Base-by-base conservation (phyloP, 768 basidiomycete species). In the Podaxis carcinomalis region DNA sequence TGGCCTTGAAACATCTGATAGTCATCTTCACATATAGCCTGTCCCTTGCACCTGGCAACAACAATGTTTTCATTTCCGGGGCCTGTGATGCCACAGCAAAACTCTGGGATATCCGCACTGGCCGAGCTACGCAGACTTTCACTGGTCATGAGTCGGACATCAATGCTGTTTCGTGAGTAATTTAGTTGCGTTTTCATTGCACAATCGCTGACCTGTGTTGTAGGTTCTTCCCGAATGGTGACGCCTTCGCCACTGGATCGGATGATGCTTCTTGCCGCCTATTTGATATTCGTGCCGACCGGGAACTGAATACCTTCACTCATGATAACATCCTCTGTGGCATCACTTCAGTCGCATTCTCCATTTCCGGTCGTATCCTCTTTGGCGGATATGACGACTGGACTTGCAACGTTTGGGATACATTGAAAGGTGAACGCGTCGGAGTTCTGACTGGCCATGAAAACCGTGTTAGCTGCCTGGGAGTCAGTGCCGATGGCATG, bases 401-500 rank as follows among this genome's bases (percentile, higher is more conserved):
- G 92, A 98, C 97, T 66, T 95, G 94, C 80, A 99, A 99, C 72
- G 96, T 98, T 55, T 99, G 96, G 96, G 96, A 99, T 73, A 98
- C 95, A 28, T 81, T 99, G 69, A 97, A 96, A 75, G 97, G 97
- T 58, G 96, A 98, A 74, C 91, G 96, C 59, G 95, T 99, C 42
- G 96, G 96, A 60, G 97, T 99, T 56, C 77, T 99, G 63, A 93
- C 95, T 39, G 96, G 97, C 16, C 96, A 99, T 69, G 96, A 99
- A 81, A 99, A 99, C 80, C 81, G 96, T 65, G 95, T 99, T 66
- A 92, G 90, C 70, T 98, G 97, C 79, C 76, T 99, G 66, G 96
- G 96, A 57, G 97, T 98, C 65, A 93, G 90, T 65, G 85, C 88
- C 50, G 96, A 99, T 71, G 96, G 96, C 42, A 98, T 98, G 90